phyloP scores from a whole-genome alignment of 345 rosid species.

The Arabidopsis thaliana region TAIR10.1 NC_003070.9:28859501-28860000 shows the following conservation, averaged over 20 bases:
- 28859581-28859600: constrained; percentile 8
- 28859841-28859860: constrained; percentile 21
- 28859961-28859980: constrained; percentile 31
- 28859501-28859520: constrained; percentile 26
- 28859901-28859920: constrained; percentile 21
- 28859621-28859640: constrained; percentile 13
- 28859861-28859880: constrained; percentile 23
- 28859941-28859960: constrained; percentile 30
- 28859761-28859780: constrained; percentile 37
- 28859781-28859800: constrained; percentile 18
- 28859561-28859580: background rate
- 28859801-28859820: constrained; percentile 30
- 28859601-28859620: background rate
- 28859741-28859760: constrained; percentile 12
- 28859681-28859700: constrained; percentile 8
- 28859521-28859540: constrained; percentile 16
- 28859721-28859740: constrained; percentile 32
- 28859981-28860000: constrained; percentile 41
- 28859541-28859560: background rate
- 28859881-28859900: constrained; percentile 29
- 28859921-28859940: constrained; percentile 40
- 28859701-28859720: constrained; percentile 35
- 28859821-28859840: constrained; percentile 17
- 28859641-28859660: background rate
- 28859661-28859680: constrained; percentile 1